Evolutionary conservation across 2,329 filamentous ascomycete genomes (phyloP), one percentile per base, ranked within the genome.

Genomic region (Monosporascus sp.): DNA sequence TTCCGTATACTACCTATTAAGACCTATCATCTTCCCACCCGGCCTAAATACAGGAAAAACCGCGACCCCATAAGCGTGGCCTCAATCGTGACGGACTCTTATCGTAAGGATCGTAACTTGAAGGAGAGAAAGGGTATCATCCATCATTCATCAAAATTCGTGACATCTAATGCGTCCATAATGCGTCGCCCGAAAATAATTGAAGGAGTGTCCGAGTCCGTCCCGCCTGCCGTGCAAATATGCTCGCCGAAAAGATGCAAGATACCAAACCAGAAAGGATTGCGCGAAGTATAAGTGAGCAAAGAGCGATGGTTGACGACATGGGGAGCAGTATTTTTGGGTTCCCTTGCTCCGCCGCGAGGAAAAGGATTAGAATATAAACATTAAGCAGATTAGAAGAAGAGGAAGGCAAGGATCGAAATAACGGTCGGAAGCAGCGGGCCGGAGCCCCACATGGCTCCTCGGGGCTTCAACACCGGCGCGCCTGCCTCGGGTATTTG

Each of bases 341-440:
- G 11, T 35, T 5, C 31, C 31, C 31, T 35, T 35, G 31, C 31
- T 35, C 31, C 31, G 9, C 31, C 31, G 31, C 31, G 9, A 35
- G 14, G 31, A 35, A 35, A 35, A 35, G 11, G 3, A 48, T 41
- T 47, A 49, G 18, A 45, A 39, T 55, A 47, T 20, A 55, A 58
- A 57, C 48, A 58, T 60, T 60, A 63, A 55, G 46, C 38, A 37
- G 27, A 17, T 43, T 37, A 54, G 63, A 59, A 66, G 48, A 67
- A 52, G 45, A 64, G 53, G 52, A 66, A 60, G 27, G 63, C 27
- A 22, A 35, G 9, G 31, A 65, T 20, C 27, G 62, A 59, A 45
- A 65, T 44, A 44, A 67, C 55, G 7, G 59, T 59, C 37, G 63
- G 55, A 15, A 65, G 47, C 5, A 63, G 38, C 43, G 59, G 55